Evolutionary conservation across 345 rosid genomes (phyloP), one percentile per base, ranked within the genome.

Genomic region (Camelina hispida): DNA sequence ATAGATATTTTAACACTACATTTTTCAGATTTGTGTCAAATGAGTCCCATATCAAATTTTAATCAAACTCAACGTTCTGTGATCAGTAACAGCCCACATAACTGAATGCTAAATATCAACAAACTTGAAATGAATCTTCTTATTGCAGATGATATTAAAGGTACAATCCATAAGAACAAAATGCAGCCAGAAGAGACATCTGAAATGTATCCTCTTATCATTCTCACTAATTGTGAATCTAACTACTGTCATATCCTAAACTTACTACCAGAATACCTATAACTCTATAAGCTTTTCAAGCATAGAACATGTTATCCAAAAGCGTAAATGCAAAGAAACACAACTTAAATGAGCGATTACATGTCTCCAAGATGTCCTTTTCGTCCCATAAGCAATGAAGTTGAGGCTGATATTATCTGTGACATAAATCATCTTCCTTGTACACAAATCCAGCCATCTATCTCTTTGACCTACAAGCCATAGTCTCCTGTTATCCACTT

Each of bases 361-460:
- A 22, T 47, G 22, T 20, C 57, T 61, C 30, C 47, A 52, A 10
- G 53, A 64, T 22, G 51, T 66, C 48, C 46, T 65, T 71, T 81
- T 85, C 7, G 85, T 61, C 13, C 94, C 96, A 62, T 81, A 87
- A 17, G 86, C 91, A 14, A 89, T 86, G 69, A 82, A 91, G 71
- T 91, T 94, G 25, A 88, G 91, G 12, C 88, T 68, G 35, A 68
- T 68, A 47, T 89, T 97, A 28, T 84, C 89, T 0, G 93, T 0
- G 93, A 88, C 17, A 87, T 68, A 75, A 81, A 71, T 96, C 97
- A 93, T 64, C 81, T 79, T 62, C 89, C 85, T 5, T 83, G 83
- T 79, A 83, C 46, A 70, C 89, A 55, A 89, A 87, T 72, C 96
- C 97, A 14, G 95, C 95, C 89, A 85, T 89, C 84, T 88, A 25